These are phyloP conservation scores for Apiotrichum gamsii DNA, from an alignment of 1,284 basidiomycete genomes.

Conservation along the genomic window DNA sequence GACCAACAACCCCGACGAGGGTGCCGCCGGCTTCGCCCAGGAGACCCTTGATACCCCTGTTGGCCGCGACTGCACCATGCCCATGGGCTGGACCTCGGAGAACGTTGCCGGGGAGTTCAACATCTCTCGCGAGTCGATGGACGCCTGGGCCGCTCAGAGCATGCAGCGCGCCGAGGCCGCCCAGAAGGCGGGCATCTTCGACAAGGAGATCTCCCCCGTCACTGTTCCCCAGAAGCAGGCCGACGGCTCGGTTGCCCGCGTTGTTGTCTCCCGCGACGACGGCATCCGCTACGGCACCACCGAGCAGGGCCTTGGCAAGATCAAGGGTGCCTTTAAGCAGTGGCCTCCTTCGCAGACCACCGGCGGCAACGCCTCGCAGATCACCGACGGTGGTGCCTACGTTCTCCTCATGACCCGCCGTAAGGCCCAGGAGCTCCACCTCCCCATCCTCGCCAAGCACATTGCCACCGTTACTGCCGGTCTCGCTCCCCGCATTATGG, in stretches of 20 bases:
- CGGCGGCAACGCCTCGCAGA: constrained; percentile 74
- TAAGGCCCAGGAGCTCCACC: constrained; percentile 76
- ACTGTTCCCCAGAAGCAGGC: constrained; percentile 47
- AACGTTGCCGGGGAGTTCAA: constrained; percentile 82
- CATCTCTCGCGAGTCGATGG: constrained; percentile 75
- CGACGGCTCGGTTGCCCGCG: constrained; percentile 50
- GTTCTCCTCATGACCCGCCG: constrained; percentile 82
- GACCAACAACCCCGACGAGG: constrained; percentile 69
- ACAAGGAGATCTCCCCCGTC: constrained; percentile 82
- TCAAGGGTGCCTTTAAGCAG: constrained; percentile 87
- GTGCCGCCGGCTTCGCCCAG: constrained; percentile 68
- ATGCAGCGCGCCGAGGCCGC: constrained; percentile 80
- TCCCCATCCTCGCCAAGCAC: constrained; percentile 90
- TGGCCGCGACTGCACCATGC: constrained; percentile 83
- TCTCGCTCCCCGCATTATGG: constrained; percentile 80
- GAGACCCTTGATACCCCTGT: constrained; percentile 67
- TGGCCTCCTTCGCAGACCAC: constrained; percentile 78
- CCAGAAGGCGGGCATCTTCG: constrained; percentile 83
- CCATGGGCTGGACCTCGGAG: constrained; percentile 96
- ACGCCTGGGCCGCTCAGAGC: constrained; percentile 73
- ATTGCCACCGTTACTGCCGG: constrained; percentile 71
- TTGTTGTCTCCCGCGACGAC: constrained; percentile 80
- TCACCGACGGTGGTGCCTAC: constrained; percentile 93
- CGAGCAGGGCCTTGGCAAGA: constrained; percentile 72
- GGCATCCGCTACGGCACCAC: constrained; percentile 90